Base-by-base conservation (phyloP, 2,329 filamentous ascomycete genomes). In the Claviceps maximensis region DNA sequence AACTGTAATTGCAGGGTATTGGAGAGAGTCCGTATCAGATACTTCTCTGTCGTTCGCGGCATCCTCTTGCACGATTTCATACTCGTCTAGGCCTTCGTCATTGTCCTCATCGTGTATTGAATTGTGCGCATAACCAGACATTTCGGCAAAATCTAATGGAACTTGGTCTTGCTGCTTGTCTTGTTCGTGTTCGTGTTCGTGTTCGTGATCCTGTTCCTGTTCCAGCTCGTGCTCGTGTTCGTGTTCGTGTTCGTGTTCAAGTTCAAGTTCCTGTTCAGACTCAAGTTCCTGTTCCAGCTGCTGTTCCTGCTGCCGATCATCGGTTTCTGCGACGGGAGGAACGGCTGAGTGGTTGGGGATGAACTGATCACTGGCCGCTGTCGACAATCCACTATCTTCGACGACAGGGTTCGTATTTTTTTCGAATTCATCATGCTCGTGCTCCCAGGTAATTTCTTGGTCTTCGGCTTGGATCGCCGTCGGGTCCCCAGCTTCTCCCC, bases 1-100 rank as follows among this genome's bases (percentile, higher is more conserved):
- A 50, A 74, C 71, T 10, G 66, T 70, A 42, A 69, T 74, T 57
- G 58, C 61, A 15, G 64, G 71, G 52, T 60, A 69, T 1, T 62
- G 60, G 8, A 59, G 55, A 17, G 51, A 33, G 15, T 57, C 54
- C 0, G 52, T 12, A n/a, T 50, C 50, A 7, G 53, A 40, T 21
- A 47, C 45, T 27, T 58, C 58, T 21, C 55, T 31, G 2, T 47
- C 21, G 12, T 33, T 21, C 8, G 13, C 12, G 3, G 42, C 50
- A 19, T 38, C 50, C 19, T 45, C 27, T n/a, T n/a, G n/a, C 27
- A 44, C 42, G 23, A 15, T 38, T 21, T 52, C 54, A 41, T 25
- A 23, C 19, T 49, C n/a, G 25, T 33, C 25, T 9, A 45, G 8
- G 31, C 19, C 31, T 15, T 52, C 42, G 19, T 50, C 49, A 4